Base-by-base conservation (phyloP, 768 basidiomycete genomes). In the Mycena sanguinolenta region DNA sequence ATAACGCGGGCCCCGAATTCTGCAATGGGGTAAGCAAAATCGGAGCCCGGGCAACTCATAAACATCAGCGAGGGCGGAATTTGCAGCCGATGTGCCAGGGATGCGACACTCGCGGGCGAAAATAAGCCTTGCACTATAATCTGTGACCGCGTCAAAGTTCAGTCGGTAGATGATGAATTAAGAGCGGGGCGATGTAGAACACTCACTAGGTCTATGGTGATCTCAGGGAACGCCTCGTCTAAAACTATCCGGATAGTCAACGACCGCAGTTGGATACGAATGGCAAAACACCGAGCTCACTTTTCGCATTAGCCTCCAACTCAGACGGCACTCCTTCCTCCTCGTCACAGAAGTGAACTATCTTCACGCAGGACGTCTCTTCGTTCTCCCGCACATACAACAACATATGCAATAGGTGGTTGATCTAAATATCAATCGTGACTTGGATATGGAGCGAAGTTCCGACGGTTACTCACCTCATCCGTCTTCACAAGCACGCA, bases 271-370 rank as follows among this genome's bases (percentile, higher is more conserved):
- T 23, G 52, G 6, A 16, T n/a, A n/a, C n/a, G 17, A 2, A 32
- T 38, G 28, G 52, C 9, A 10, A 10, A 4, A 34, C 27, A 58
- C 17, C n/a, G 1, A 36, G 64, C 82, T 27, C 60, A 89, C 90
- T 89, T 75, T 89, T 91, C 36, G 87, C 84, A 74, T 93, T 94
- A 4, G 91, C 90, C 76, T 91, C 92, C 73, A 94, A 78, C 74
- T 94, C 93, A 0, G 90, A 90, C 0, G 92, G 92, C 28, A 90
- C 82, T 0, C 84, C 61, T 3, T 34, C 36, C 39, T 86, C 87
- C 27, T 79, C 82, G 30, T 89, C 85, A 65, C 85, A 83, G 73
- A 92, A 92, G 73, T 93, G 91, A 4, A 93, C 84, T 14, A 94
- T 85, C 79, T 92, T 92, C 64, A 94, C 73, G 72, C 87, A 84